Percentiles rank a stretch among this genome's conserved stretches.
Evolutionary conservation across 1,139 yeast genomes (phyloP).

Genomic region (Saccharomyces hybrid): DNA sequence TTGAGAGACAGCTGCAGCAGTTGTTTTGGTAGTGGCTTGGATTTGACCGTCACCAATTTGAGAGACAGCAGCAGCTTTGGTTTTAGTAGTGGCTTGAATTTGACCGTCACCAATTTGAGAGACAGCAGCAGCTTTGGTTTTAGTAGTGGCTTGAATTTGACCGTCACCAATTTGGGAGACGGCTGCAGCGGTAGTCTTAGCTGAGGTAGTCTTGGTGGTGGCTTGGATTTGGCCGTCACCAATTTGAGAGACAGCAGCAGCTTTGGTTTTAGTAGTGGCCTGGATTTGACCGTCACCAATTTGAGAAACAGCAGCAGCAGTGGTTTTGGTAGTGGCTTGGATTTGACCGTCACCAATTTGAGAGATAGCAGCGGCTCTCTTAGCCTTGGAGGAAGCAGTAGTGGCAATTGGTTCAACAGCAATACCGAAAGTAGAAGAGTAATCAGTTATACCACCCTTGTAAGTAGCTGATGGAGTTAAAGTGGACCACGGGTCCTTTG

Average conservation of each 20-base stretch:
- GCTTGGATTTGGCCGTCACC: slow-evolving; percentile 5
- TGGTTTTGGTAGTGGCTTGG: slow-evolving; percentile 47
- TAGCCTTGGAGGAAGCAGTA: slow-evolving; percentile 39
- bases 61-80: slow-evolving; percentile 16
- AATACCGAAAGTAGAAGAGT: slow-evolving; percentile 14
- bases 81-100: slow-evolving; percentile 22
- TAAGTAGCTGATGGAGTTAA: slow-evolving; percentile 55
- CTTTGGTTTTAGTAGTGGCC: slow-evolving; percentile 22
- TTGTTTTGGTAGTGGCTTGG: slow-evolving; percentile 28
- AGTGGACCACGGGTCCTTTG: slow-evolving; percentile 66
- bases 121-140: slow-evolving; percentile 38
- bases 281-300: slow-evolving; percentile 34
- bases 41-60: slow-evolving; percentile 6
- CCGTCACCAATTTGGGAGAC: slow-evolving; percentile 17
- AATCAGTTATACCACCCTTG: slow-evolving; percentile 46
- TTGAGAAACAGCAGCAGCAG: slow-evolving; percentile 39
- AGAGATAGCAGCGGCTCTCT: slow-evolving; percentile 40
- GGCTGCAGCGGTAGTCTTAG: slow-evolving; percentile 7
- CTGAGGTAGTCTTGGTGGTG: slow-evolving; percentile 2
- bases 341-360: slow-evolving; percentile 42
- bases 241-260: slow-evolving; percentile 21
- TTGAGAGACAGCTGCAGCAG: slow-evolving; percentile 36
- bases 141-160: slow-evolving; percentile 16
- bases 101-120: slow-evolving; percentile 42
- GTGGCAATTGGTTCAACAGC: slow-evolving; percentile 13